These are phyloP conservation scores for Cephaloascus albidus DNA, from an alignment of 805 yeast species.

Conservation along the genomic window DNA sequence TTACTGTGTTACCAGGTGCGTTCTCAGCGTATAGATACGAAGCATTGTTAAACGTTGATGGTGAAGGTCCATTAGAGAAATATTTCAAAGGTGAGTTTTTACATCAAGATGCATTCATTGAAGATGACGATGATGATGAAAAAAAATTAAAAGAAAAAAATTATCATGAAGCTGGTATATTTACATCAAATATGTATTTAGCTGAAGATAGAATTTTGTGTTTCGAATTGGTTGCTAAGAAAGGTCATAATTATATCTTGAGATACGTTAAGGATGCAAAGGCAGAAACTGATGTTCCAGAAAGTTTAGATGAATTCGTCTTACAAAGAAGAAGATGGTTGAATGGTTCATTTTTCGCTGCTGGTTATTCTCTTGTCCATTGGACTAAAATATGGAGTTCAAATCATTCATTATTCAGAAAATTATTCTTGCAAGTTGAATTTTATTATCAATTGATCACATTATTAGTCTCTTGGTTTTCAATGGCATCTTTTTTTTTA, in stretches of 20 bases:
- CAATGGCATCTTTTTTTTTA: slow-evolving; percentile 80
- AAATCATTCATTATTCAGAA: slow-evolving; percentile 62
- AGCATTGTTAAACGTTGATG: slow-evolving; percentile 65
- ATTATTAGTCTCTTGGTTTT: slow-evolving; percentile 84
- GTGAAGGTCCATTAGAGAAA: slow-evolving; percentile 79
- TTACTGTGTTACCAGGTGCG: slow-evolving; percentile 93
- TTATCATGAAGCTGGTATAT: slow-evolving; percentile 52
- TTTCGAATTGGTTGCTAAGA: slow-evolving; percentile 90
- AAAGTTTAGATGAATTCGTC: slow-evolving; percentile 73
- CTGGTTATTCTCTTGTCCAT: slow-evolving; percentile 77
- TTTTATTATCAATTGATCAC: slow-evolving; percentile 69
- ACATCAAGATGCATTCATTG: slow-evolving; percentile 46
- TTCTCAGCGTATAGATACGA: slow-evolving; percentile 87
- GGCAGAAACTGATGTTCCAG: slow-evolving; percentile 96
- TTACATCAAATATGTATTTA: slow-evolving; percentile 91
- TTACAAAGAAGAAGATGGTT: slow-evolving; percentile 95
- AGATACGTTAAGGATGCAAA: slow-evolving; percentile 80
- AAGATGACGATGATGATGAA: slow-evolving; percentile 28
- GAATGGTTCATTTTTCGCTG: slow-evolving; percentile 94
- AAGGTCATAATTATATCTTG: slow-evolving; percentile 62
- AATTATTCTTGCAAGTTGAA: slow-evolving; percentile 66
- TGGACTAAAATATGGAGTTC: slow-evolving; percentile 70
- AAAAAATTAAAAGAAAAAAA: slow-evolving; percentile 26
- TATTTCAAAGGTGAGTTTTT: slow-evolving; percentile 90
- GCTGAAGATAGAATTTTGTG: slow-evolving; percentile 96